phyloP scores from a whole-genome alignment of 495 filamentous ascomycete genomes.

The Staphylotrichum tortipilum region DNA sequence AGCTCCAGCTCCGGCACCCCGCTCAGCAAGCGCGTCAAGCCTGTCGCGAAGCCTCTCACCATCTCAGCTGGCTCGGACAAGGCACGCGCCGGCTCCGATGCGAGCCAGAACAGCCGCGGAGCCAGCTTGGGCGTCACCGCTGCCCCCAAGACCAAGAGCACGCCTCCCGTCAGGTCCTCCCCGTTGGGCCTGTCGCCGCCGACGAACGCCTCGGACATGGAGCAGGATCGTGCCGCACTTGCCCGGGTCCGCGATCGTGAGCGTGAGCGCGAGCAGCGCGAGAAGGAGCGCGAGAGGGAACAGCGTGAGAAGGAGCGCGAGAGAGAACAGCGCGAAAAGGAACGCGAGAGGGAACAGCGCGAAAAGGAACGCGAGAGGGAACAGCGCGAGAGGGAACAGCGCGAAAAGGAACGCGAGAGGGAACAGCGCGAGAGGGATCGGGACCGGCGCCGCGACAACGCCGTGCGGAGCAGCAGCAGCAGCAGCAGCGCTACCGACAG shows the following conservation, averaged over 20 bases:
- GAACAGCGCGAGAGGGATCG: constrained; percentile 11
- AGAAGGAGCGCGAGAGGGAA: constrained; percentile 16
- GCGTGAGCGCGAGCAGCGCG: constrained; percentile 17
- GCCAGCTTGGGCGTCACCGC: constrained; percentile 26
- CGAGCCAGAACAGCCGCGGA: constrained; percentile 36
- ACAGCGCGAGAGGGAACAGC: too few species aligned
- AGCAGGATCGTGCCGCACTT: constrained; percentile 21
- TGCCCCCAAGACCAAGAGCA: constrained; percentile 35
- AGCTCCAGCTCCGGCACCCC: constrained; percentile 44
- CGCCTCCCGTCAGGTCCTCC: constrained; percentile 62
- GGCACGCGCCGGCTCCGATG: constrained; percentile 35
- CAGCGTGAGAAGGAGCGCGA: too few species aligned
- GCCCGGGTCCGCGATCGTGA: constrained; percentile 15
- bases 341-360: constrained; percentile 10
- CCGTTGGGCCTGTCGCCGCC: constrained; percentile 68
- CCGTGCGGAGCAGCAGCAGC: constrained; percentile 22
- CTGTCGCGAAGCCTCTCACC: constrained; percentile 19
- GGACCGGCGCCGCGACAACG: constrained; percentile 19
- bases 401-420: constrained; percentile 4
- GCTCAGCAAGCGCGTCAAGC: constrained; percentile 43
- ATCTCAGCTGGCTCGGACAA: constrained; percentile 18
- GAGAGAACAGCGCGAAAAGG: too few species aligned
- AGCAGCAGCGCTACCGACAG: constrained; percentile 17
- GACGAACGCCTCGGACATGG: constrained; percentile 62
- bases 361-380: neutral